Evolutionary conservation across 352 stramenopile species (phyloP).

Genomic region (Globisporangium camurandrum): DNA sequence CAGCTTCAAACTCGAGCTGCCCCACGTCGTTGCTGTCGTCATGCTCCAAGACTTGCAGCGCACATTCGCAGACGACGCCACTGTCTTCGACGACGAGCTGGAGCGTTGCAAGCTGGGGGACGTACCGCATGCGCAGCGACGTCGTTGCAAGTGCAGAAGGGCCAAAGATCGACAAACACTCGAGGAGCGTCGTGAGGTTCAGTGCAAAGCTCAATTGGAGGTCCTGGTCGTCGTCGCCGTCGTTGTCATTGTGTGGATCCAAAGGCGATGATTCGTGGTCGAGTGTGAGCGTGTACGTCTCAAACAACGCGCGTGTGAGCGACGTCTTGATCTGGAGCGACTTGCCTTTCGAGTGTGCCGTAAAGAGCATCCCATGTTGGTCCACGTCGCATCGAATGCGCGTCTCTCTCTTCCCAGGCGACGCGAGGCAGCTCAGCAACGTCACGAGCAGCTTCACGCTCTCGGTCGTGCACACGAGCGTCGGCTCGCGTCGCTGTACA

Average conservation of each 20-base stretch:
- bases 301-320: constrained; percentile 66
- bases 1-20: constrained; percentile 67
- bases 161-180: constrained; percentile 80
- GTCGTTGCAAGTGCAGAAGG: constrained; percentile 52
- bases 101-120: constrained; percentile 46
- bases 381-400: constrained; percentile 77
- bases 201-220: constrained; percentile 64
- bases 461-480: constrained; percentile 45
- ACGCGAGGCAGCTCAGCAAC: constrained; percentile 48
- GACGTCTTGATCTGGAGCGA: constrained; percentile 85
- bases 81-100: constrained; percentile 73
- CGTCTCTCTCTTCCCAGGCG: constrained; percentile 65
- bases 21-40: constrained; percentile 70
- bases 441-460: constrained; percentile 75
- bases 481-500: constrained; percentile 15
- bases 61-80: constrained; percentile 80
- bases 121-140: constrained; percentile 69
- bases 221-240: constrained; percentile 20
- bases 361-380: constrained; percentile 55
- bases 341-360: constrained; percentile 75
- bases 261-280: background rate
- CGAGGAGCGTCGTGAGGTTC: constrained; percentile 60
- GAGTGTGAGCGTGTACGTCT: constrained; percentile 42
- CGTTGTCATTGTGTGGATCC: constrained; percentile 7
- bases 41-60: constrained; percentile 73